Conservation (phyloP, 176 grass and related monocot genomes). For the Oryza glumipatula region DNA sequence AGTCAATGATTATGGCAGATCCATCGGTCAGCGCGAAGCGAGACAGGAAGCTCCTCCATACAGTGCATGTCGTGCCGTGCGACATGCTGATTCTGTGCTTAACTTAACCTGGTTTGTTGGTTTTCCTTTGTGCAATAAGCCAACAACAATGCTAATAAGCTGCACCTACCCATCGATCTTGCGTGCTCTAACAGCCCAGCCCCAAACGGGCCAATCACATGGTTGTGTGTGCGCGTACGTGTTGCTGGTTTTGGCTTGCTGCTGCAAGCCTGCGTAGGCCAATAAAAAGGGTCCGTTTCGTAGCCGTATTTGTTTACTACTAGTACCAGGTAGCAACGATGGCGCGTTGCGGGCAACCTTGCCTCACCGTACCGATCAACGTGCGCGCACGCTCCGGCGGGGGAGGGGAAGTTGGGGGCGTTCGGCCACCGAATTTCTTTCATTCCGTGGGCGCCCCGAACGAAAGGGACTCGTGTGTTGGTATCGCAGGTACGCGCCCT, state of each 20-base stretch:
- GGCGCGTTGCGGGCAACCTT: background rate
- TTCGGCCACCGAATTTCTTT: background rate
- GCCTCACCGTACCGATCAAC: background rate
- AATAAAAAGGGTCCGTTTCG: background rate
- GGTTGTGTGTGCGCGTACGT: background rate
- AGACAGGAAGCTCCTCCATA: background rate
- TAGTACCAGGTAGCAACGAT: background rate
- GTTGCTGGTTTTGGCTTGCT: background rate
- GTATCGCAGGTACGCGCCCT: background rate
- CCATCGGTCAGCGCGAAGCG: background rate
- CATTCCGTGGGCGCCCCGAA: background rate
- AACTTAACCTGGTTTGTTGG: background rate
- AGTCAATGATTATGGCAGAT: slow-evolving; percentile 16
- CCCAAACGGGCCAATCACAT: background rate
- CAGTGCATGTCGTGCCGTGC: background rate
- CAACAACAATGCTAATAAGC: background rate
- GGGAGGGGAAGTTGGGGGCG: no score
- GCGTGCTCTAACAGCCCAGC: slow-evolving; percentile 40
- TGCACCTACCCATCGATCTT: background rate
- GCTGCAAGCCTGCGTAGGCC: background rate
- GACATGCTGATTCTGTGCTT: background rate
- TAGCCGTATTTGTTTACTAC: background rate
- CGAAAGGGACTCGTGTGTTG: background rate
- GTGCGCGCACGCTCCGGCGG: background rate
- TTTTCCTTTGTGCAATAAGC: no score